Conservation (phyloP, 2,329 filamentous ascomycete genomes). For the Pseudogymnoascus sp. region DNA sequence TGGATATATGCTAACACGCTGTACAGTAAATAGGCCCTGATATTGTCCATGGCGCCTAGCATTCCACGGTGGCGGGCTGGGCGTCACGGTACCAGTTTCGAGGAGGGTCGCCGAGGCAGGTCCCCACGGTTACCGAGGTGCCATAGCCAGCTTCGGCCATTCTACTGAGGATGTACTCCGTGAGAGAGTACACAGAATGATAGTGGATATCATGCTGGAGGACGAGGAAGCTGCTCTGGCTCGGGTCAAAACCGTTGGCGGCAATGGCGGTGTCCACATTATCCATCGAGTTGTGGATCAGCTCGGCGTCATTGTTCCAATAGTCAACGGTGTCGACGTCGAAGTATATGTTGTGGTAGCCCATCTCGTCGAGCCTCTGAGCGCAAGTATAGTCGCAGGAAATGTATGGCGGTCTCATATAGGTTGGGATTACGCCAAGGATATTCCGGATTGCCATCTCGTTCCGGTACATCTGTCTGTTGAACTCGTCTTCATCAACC, state of each 20-base stretch:
- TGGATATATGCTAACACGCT: neutral
- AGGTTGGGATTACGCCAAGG: slow-evolving; percentile 47
- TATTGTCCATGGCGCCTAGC: neutral
- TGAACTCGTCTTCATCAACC: slow-evolving; percentile 36
- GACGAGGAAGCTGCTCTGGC: slow-evolving; percentile 34
- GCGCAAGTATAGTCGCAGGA: slow-evolving; percentile 35
- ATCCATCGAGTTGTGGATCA: slow-evolving; percentile 42
- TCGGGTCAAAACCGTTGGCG: slow-evolving; percentile 11
- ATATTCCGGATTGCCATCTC: slow-evolving; percentile 49
- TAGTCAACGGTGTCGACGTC: slow-evolving; percentile 44
- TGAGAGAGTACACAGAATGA: slow-evolving; percentile 31
- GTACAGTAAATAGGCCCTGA: neutral
- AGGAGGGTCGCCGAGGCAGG: slow-evolving; percentile 38
- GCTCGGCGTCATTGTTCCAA: slow-evolving; percentile 34
- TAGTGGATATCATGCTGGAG: slow-evolving; percentile 41
- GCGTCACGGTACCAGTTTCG: slow-evolving; percentile 36
- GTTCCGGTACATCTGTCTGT: slow-evolving; percentile 44
- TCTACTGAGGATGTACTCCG: slow-evolving; percentile 28
- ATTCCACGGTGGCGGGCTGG: neutral
- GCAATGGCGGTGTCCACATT: slow-evolving; percentile 27
- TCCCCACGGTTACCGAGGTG: slow-evolving; percentile 37
- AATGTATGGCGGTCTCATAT: slow-evolving; percentile 41
- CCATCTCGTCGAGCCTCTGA: slow-evolving; percentile 33
- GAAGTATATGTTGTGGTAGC: slow-evolving; percentile 44
- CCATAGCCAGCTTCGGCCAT: slow-evolving; percentile 31